Conservation (phyloP, 2,329 filamentous ascomycete species). For the Aspergillus calidoustus region DNA sequence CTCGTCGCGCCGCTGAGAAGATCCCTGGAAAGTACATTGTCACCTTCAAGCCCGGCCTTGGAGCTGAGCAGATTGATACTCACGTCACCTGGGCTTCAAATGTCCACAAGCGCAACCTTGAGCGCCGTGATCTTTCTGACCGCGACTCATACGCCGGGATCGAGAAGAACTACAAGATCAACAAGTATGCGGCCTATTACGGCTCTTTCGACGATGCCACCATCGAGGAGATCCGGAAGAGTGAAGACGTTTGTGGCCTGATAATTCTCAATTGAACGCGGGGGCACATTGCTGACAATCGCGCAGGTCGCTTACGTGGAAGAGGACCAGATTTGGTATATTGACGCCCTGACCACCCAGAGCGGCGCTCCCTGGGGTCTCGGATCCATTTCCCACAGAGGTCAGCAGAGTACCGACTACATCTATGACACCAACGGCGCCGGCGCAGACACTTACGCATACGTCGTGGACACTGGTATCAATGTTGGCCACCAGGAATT, state of each 20-base stretch:
- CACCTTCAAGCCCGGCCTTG: slow-evolving; percentile 28
- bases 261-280: neutral
- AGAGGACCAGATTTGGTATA: slow-evolving; percentile 30
- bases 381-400: slow-evolving; percentile 37
- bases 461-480: slow-evolving; percentile 48
- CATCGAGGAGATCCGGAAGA: slow-evolving; percentile 45
- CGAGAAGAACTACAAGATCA: slow-evolving; percentile 50
- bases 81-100: slow-evolving; percentile 28
- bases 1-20: slow-evolving; percentile 19
- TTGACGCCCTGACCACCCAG: slow-evolving; percentile 28
- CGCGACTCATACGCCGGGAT: slow-evolving; percentile 34
- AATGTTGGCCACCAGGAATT: slow-evolving; percentile 41
- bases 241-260: slow-evolving; percentile 36
- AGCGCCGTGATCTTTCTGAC: slow-evolving; percentile 18
- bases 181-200: slow-evolving; percentile 49
- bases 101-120: slow-evolving; percentile 27
- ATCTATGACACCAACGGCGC: slow-evolving; percentile 39
- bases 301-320: slow-evolving; percentile 32
- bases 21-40: slow-evolving; percentile 33
- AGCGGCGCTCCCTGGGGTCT: slow-evolving; percentile 41
- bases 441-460: slow-evolving; percentile 42
- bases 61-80: slow-evolving; percentile 23
- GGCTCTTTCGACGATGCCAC: slow-evolving; percentile 52
- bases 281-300: slow-evolving; percentile 12
- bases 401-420: slow-evolving; percentile 33